Evolutionary conservation across 495 filamentous ascomycete genomes (phyloP), one percentile per base, ranked within the genome.

Genomic region (Annulohypoxylon stygium): DNA sequence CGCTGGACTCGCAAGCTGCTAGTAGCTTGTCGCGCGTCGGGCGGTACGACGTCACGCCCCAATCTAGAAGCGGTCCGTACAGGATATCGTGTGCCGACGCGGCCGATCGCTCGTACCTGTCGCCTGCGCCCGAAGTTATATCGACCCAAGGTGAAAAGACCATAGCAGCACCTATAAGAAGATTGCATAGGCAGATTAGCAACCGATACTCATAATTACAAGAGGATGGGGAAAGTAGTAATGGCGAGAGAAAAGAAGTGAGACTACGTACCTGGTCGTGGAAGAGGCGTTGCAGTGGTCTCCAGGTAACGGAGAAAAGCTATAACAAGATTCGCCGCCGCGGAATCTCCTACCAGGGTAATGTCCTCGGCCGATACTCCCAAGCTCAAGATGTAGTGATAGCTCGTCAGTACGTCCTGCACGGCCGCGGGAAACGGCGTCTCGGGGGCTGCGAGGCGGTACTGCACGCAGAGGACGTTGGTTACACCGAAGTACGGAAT

Each of bases 61-160:
- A 76, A 3, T 76, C 62, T 12, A 76, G 66, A 16, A 76, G 5
- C 0, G 57, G n/a, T 6, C 50, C 7, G 33, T 9, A 30, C 14
- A 76, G n/a, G n/a, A 34, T 33, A 18, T 76, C 70, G 2, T 10
- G 36, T 11, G 14, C 16, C 8, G 62, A 30, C 8, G 60, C 68
- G 7, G n/a, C 39, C 26, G 20, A n/a, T 12, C 4, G 0, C 8
- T 26, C n/a, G 12, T 67, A 76, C 10, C 73, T 62, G 1, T 18
- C 1, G 4, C 57, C 70, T 0, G 63, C 70, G 8, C 67, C 36
- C 0, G 20, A 0, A 2, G 67, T 73, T 8, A 76, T 53, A 20
- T 76, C 62, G 8, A 76, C 62, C 74, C 70, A 76, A 11, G 74
- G 74, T 3, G 70, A 76, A 61, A 62, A 76, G n/a, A 65, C 3